phyloP scores from a whole-genome alignment of 2,329 filamentous ascomycete genomes.

The Botryosphaeria dothidea region DNA sequence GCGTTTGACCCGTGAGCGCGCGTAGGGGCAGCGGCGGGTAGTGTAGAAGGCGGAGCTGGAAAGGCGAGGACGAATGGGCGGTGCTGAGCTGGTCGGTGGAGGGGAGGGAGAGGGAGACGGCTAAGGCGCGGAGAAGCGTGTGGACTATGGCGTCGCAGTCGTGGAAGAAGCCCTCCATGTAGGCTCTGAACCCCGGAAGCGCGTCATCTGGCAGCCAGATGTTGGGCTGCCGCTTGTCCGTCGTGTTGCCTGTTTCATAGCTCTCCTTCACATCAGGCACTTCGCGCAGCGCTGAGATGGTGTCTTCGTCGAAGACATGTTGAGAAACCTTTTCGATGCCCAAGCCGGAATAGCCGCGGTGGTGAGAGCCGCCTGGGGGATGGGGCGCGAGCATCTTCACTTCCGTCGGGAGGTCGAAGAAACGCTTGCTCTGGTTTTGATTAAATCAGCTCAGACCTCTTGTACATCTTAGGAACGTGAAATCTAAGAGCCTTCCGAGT shows the following conservation, averaged over 20 bases:
- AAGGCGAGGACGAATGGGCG: conserved; percentile 30
- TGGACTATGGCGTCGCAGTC: conserved; percentile 23
- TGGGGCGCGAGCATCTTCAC: conserved; percentile 43
- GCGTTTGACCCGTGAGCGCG: conserved; percentile 28
- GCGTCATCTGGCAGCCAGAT: conserved; percentile 42
- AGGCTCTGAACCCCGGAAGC: conserved; percentile 40
- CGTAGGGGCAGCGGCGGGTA: conserved; percentile 37
- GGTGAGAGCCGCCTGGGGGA: conserved; percentile 39
- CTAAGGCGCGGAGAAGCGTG: conserved; percentile 29
- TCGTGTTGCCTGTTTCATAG: conserved; percentile 34
- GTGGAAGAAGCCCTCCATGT: conserved; percentile 31
- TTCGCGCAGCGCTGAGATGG: conserved; percentile 25
- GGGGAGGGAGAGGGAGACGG: conserved; percentile 27
- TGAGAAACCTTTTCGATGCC: conserved; percentile 40
- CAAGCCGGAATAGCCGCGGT: conserved; percentile 42
- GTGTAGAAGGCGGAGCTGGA: conserved; percentile 40
- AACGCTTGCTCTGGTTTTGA: conserved; percentile 30
- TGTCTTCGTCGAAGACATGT: conserved; percentile 27
- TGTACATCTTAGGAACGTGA: too few species aligned
- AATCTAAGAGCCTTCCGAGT: too few species aligned
- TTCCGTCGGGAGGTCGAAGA: conserved; percentile 38
- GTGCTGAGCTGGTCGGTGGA: conserved; percentile 22
- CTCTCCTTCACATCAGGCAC: conserved; percentile 37
- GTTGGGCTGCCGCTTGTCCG: conserved; percentile 37
- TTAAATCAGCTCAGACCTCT: neutral